These are phyloP conservation scores for Leishmania tarentolae DNA, from an alignment of 208 protist species.

Conservation along the genomic window DNA sequence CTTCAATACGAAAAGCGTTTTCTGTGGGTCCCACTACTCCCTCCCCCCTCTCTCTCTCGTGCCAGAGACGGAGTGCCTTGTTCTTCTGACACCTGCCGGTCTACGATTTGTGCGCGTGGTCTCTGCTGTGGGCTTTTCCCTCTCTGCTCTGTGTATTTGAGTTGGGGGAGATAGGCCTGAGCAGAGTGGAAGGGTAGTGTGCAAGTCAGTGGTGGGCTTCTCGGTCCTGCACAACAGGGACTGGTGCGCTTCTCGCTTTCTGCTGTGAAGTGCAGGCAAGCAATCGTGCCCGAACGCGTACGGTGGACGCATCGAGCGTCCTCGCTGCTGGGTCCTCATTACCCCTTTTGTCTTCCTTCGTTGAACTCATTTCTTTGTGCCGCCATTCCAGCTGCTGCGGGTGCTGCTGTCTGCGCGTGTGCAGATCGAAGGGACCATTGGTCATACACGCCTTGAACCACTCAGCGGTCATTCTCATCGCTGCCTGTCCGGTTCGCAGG, in stretches of 20 bases:
- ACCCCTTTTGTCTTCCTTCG: background rate
- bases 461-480: background rate
- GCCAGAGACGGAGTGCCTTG: background rate
- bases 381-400: background rate
- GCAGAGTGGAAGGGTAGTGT: background rate
- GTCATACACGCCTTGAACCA: background rate
- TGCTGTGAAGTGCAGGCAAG: background rate
- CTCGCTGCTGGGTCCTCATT: background rate
- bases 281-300: background rate
- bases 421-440: background rate
- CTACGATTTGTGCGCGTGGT: background rate
- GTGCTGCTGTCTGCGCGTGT: background rate
- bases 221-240: background rate
- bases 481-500: background rate
- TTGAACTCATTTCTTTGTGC: background rate
- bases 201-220: background rate
- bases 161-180: background rate
- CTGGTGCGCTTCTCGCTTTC: background rate
- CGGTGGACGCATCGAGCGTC: background rate
- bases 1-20: background rate
- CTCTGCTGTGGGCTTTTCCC: background rate
- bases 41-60: background rate
- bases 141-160: background rate
- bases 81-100: background rate
- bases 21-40: background rate